Evolutionary conservation across 352 stramenopile genomes (phyloP).

Genomic region (Pythium plurisporium): DNA sequence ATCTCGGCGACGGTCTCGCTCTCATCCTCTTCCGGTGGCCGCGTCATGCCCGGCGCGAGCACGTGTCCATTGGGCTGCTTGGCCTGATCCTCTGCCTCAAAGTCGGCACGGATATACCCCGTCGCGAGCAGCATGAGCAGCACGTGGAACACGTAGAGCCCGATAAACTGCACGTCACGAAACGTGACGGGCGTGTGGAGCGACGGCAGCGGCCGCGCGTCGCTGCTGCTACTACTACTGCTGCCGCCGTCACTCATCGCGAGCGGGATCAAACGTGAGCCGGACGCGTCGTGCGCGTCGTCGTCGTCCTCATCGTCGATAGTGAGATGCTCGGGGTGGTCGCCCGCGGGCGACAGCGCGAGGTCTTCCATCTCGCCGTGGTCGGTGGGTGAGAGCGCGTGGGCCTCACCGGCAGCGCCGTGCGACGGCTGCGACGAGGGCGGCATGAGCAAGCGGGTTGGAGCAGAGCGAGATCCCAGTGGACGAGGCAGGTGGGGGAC

Average conservation of each 20-base stretch:
- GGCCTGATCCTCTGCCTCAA: conserved; percentile 10
- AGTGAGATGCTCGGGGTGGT: neutral
- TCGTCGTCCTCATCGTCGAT: conserved; percentile 9
- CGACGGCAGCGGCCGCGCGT: conserved; percentile 54
- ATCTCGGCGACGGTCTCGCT: conserved; percentile 23
- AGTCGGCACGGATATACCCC: conserved; percentile 34
- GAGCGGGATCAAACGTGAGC: conserved; percentile 55
- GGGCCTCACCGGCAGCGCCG: neutral
- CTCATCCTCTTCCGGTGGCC: neutral
- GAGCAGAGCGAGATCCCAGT: neutral
- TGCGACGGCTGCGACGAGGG: conserved; percentile 4
- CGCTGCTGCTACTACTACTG: conserved; percentile 32
- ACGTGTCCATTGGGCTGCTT: neutral
- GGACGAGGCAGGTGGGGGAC: neutral
- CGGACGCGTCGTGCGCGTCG: conserved; percentile 14
- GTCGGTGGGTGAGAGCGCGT: conserved; percentile 11
- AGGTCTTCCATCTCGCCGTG: conserved; percentile 49
- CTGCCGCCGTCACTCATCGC: conserved; percentile 62
- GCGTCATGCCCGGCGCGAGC: neutral
- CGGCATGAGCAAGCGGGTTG: neutral
- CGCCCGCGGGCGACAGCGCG: conserved; percentile 37
- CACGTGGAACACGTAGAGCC: conserved; percentile 46
- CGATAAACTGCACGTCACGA: conserved; percentile 52
- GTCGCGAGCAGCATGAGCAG: conserved; percentile 46
- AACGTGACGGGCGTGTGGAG: conserved; percentile 55